Evolutionary conservation across 2,329 filamentous ascomycete genomes (phyloP).

Genomic region (Fusarium udum): DNA sequence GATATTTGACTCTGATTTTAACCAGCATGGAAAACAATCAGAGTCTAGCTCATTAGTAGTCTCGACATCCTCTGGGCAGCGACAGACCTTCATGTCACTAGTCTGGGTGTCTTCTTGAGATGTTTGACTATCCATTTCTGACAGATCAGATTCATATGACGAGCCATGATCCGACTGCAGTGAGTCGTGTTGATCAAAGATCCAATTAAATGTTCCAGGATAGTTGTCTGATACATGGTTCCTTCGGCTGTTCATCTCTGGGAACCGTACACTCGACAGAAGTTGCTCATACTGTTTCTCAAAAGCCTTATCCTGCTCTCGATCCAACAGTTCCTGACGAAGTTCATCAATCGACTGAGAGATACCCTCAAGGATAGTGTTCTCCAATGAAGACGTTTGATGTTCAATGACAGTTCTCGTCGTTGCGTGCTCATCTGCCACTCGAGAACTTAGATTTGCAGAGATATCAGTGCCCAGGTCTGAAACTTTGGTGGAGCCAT

Average conservation of each 20-base stretch:
- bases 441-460: too few relatives aligned
- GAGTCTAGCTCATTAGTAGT: accelerated
- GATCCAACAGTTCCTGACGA: neutral
- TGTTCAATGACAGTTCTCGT: neutral
- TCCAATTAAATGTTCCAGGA: neutral
- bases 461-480: neutral
- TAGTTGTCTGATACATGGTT: neutral
- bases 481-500: neutral
- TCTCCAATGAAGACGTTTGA: neutral
- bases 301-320: neutral
- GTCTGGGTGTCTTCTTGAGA: too few relatives aligned
- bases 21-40: neutral
- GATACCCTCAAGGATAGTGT: neutral
- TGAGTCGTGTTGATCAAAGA: neutral
- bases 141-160: too few relatives aligned
- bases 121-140: too few relatives aligned
- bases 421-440: neutral
- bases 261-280: neutral
- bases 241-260: neutral
- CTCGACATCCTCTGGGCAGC: too few relatives aligned
- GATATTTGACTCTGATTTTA: neutral
- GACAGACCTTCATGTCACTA: too few relatives aligned
- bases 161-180: accelerated
- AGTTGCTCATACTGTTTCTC: neutral
- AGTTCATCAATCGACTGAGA: neutral